Evolutionary conservation across 2,329 filamentous ascomycete genomes (phyloP).

Genomic region (Colletotrichum melonis): DNA sequence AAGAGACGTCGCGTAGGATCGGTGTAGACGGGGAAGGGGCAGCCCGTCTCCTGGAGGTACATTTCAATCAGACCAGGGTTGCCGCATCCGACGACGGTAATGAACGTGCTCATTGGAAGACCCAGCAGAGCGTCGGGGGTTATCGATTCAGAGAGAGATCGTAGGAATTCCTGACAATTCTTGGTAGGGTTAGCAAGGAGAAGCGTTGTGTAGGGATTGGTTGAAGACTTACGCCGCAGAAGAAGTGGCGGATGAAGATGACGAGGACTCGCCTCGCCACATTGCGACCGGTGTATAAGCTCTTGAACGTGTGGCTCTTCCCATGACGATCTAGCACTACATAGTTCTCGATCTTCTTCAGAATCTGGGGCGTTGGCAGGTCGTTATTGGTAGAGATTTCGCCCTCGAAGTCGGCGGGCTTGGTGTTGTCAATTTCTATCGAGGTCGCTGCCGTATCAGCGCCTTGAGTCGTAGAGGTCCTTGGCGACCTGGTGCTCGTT

Average conservation of each 20-base stretch:
- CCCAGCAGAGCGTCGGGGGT: slow-evolving; percentile 60
- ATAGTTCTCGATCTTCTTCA: slow-evolving; percentile 65
- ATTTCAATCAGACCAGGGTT: slow-evolving; percentile 74
- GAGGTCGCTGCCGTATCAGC: slow-evolving; percentile 34
- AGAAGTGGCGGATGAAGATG: slow-evolving; percentile 84
- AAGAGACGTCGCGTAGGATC: slow-evolving; percentile 77
- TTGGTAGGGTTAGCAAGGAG: slow-evolving; percentile 45
- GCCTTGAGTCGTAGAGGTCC: slow-evolving; percentile 24
- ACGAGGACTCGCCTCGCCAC: slow-evolving; percentile 70
- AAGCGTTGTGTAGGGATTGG: neutral
- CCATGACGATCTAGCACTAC: slow-evolving; percentile 71
- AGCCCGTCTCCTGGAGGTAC: slow-evolving; percentile 72
- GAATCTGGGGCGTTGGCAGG: slow-evolving; percentile 60
- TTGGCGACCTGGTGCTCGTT: slow-evolving; percentile 17
- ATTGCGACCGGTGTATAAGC: slow-evolving; percentile 68
- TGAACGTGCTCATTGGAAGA: slow-evolving; percentile 68
- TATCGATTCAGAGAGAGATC: slow-evolving; percentile 69
- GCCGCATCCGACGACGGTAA: slow-evolving; percentile 80
- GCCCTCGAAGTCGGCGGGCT: slow-evolving; percentile 65
- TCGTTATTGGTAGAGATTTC: slow-evolving; percentile 66
- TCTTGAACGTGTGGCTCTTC: slow-evolving; percentile 70
- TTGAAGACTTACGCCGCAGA: slow-evolving; percentile 74
- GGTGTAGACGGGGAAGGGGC: slow-evolving; percentile 80
- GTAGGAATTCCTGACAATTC: slow-evolving; percentile 83
- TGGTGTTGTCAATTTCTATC: slow-evolving; percentile 50